Evolutionary conservation across 805 yeast species (phyloP), one percentile per base, ranked within the genome.

Genomic region (Cyberlindnera maritima): DNA sequence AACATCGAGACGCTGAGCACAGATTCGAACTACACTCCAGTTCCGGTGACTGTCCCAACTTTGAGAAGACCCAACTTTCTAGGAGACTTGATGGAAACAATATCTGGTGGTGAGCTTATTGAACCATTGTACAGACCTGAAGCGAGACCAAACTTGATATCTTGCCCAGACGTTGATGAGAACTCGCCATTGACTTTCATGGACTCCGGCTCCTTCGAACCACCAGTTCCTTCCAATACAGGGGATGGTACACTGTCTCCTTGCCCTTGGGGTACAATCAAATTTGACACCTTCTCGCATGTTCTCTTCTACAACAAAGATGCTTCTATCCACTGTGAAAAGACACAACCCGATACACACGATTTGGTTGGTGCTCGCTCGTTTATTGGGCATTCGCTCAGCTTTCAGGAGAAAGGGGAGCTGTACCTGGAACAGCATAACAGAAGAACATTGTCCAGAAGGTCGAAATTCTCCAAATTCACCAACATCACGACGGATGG

Each of bases 291-390:
- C 1, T 46, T 47, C 33, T 41, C 56, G 2, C 37, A 42, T 9
- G 53, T 52, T 18, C 39, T 49, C 26, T 52, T 52, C 34, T 52
- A 49, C 41, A 49, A 52, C 44, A 42, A 40, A 21, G 45, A 32
- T 2, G 20, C 53, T 7, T 18, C 41, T 3, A 43, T 48, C 26
- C 18, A 23, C 32, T 9, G 21, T 13, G 26, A 20, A 12, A 35
- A 34, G n/a, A n/a, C n/a, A n/a, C n/a, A n/a, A n/a, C n/a, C n/a
- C n/a, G n/a, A n/a, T n/a, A n/a, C n/a, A n/a, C n/a, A n/a, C n/a
- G n/a, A n/a, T n/a, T n/a, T n/a, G n/a, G n/a, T n/a, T n/a, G n/a
- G n/a, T n/a, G n/a, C n/a, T n/a, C n/a, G n/a, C n/a, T n/a, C n/a
- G n/a, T n/a, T n/a, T n/a, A n/a, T n/a, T n/a, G n/a, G n/a, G n/a